A percentile compares a stretch with the other conserved stretches of the same genome.
phyloP scores from a whole-genome alignment of 108 stramenopile species.

The Cyclotella baltica region DNA sequence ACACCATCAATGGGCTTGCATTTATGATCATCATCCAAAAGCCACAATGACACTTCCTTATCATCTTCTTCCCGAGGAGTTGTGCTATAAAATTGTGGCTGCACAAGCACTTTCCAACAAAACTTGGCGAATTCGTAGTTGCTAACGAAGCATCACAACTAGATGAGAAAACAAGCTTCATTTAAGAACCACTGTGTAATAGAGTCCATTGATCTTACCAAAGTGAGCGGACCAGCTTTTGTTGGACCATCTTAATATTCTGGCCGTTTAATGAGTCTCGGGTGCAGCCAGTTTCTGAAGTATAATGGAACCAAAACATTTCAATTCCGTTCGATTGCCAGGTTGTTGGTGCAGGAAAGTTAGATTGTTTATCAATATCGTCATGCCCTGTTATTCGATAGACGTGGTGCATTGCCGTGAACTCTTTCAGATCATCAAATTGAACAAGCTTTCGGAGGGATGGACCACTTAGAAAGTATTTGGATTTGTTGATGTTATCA shows the following conservation, averaged over 20 bases:
- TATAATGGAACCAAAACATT: constrained; percentile 42
- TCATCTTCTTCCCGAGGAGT: not conserved
- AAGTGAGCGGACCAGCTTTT: constrained; percentile 15
- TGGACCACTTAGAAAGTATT: constrained; percentile 38
- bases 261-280: constrained; percentile 28
- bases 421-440: constrained; percentile 46
- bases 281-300: constrained; percentile 36
- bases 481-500: not conserved
- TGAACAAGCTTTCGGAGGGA: constrained; percentile 38
- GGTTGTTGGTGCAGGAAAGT: constrained; percentile 39
- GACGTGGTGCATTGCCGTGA: constrained; percentile 37
- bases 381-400: constrained; percentile 37
- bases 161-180: too few relatives aligned
- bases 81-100: constrained; percentile 34
- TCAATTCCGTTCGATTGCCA: constrained; percentile 35
- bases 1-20: constrained; percentile 13
- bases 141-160: too few relatives aligned
- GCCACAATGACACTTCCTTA: constrained; percentile 23
- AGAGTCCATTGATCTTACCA: too few relatives aligned
- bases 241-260: constrained; percentile 20
- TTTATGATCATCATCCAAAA: constrained; percentile 36
- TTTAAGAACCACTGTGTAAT: too few relatives aligned
- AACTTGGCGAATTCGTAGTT: constrained; percentile 51
- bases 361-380: constrained; percentile 3
- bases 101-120: constrained; percentile 49